phyloP scores from a whole-genome alignment of 1,284 basidiomycete species.

The Thecaphora thlaspeos region DNA sequence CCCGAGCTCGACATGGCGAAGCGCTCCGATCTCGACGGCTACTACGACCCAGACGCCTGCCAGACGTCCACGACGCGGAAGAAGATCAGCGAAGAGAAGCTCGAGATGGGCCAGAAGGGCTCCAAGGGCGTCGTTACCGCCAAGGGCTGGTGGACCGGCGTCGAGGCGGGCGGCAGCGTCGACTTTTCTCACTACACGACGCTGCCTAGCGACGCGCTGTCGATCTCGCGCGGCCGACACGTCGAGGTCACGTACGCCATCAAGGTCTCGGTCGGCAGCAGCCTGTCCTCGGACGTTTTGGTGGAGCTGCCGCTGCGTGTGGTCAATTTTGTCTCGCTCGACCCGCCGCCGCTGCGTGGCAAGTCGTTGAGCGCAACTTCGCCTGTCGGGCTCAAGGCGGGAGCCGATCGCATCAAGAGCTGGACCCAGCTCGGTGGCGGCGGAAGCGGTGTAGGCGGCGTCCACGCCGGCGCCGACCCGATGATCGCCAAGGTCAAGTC shows the following conservation, averaged over 20 bases:
- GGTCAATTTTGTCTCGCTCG: conserved; percentile 76
- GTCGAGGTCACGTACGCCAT: conserved; percentile 78
- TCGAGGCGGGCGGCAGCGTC: conserved; percentile 34
- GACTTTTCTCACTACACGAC: conserved; percentile 51
- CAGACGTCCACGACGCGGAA: conserved; percentile 46
- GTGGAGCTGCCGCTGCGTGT: conserved; percentile 72
- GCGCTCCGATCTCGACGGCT: conserved; percentile 19
- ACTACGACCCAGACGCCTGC: conserved; percentile 46
- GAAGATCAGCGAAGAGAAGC: conserved; percentile 47
- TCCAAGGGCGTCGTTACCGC: conserved; percentile 44
- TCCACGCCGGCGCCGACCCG: conserved; percentile 12
- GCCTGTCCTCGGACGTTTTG: conserved; percentile 68
- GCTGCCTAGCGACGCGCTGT: conserved; percentile 68
- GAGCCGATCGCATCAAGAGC: conserved; percentile 1
- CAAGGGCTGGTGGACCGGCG: conserved; percentile 54
- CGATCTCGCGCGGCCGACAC: conserved; percentile 72
- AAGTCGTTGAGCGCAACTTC: conserved; percentile 1
- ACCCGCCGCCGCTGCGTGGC: conserved; percentile 66
- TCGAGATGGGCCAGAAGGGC: conserved; percentile 53
- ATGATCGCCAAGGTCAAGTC: conserved; percentile 48
- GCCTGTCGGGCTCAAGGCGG: too few relatives aligned
- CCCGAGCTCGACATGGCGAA: conserved; percentile 60
- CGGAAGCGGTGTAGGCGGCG: background rate
- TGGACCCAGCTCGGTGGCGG: conserved; percentile 8
- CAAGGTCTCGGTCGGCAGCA: conserved; percentile 70